Base-by-base conservation (phyloP, 1,284 basidiomycete species). In the Sphagnurus paluster region DNA sequence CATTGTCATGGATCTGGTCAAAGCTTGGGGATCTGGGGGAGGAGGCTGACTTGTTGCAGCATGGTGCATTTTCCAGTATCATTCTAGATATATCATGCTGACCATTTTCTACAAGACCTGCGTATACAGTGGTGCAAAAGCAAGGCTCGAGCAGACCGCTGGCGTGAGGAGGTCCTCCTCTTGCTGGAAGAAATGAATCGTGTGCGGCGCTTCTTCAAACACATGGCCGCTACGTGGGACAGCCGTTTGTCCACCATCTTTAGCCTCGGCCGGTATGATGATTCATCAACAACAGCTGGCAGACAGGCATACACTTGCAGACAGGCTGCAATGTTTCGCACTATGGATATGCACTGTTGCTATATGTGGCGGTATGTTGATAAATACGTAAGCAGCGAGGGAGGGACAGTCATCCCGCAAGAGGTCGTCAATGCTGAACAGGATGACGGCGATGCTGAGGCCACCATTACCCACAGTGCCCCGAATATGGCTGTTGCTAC, bases 171-270 rank as follows among this genome's bases (percentile, higher is more conserved):
- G 28, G 39, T 44, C 9, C 14, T 8, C 4, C 49, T 59, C 1
- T 29, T 62, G 14, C 42, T 29, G 10, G 58, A 59, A 33, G 59
- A 62, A 36, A 61, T 57, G 56, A 45, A 50, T n/a, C 25, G 57
- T 14, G 45, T 56, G 16, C 30, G 49, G 30, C 28, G 38, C 24
- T 56, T 55, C 32, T 40, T 50, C 13, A 5, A 49, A n/a, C 39
- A 29, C 28, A 25, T 54, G 44, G 45, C 51, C 23, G 7, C 33
- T 11, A 35, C 37, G 46, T 52, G 50, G 49, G 26, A 44, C 5
- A 14, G 19, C 10, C 33, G 21, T 7, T 20, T 29, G 14, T 14
- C 32, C 8, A 4, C 32, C 4, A 17, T 34, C 16, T 26, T 6
- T 11, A 7, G 6, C 25, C 7, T 26, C 25, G 25, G 11, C 7